These are phyloP conservation scores for Gossypium sturtianum DNA, from an alignment of 345 rosid genomes.

Conservation along the genomic window DNA sequence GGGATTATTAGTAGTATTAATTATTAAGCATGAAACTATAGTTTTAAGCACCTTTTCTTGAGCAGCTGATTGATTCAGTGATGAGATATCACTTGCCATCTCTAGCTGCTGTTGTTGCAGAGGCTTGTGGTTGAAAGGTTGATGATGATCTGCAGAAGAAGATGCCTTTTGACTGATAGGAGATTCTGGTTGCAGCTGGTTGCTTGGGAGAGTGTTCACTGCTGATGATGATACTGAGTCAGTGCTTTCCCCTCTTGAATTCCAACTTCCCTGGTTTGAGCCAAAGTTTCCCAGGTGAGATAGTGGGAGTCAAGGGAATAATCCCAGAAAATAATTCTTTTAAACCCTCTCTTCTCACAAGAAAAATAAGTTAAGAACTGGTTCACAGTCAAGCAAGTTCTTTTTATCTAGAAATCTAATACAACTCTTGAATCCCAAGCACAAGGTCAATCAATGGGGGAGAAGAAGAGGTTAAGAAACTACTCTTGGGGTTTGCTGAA, in stretches of 20 bases:
- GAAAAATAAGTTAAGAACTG: background rate
- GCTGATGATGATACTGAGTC: conserved; percentile 95
- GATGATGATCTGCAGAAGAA: conserved; percentile 24
- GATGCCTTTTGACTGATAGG: conserved; percentile 60
- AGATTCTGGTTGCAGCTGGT: conserved; percentile 66
- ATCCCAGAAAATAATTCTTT: background rate
- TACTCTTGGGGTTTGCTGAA: conserved; percentile 85
- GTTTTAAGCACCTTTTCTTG: conserved; percentile 70
- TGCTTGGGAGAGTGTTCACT: conserved; percentile 55
- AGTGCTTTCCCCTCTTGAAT: conserved; percentile 67
- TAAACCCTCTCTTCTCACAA: background rate
- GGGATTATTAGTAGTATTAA: too few relatives aligned
- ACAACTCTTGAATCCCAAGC: background rate
- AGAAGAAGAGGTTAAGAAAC: conserved; percentile 27
- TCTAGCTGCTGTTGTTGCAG: conserved; percentile 28
- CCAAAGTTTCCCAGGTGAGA: conserved; percentile 10
- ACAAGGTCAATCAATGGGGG: conserved; percentile 47
- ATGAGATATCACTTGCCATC: conserved; percentile 44
- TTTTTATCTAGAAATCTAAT: background rate
- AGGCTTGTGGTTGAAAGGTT: conserved; percentile 34
- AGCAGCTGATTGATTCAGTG: conserved; percentile 50
- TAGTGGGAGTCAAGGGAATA: background rate
- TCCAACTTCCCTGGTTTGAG: conserved; percentile 70
- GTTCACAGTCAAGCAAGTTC: background rate
- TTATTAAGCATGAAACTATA: too few relatives aligned